Evolutionary conservation across 2,329 filamentous ascomycete species (phyloP).

Genomic region (Fusarium sp.): DNA sequence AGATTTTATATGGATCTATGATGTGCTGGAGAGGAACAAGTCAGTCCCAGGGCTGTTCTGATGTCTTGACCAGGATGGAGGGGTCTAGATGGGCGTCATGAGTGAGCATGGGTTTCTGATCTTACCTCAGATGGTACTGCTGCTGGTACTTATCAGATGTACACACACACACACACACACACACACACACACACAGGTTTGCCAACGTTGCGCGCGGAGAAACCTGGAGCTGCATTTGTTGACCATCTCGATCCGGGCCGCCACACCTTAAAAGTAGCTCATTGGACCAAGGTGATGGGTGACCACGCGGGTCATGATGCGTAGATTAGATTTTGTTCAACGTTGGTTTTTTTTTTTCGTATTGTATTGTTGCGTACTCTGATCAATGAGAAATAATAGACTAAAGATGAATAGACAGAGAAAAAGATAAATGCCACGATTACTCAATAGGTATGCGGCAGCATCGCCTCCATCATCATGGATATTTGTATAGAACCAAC

Average conservation of each 20-base stretch:
- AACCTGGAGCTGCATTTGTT: constrained; percentile 2
- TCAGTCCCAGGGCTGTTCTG: background rate
- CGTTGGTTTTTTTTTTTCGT: background rate
- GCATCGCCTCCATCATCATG: constrained; percentile 24
- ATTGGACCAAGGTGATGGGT: constrained; percentile 17
- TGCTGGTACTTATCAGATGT: background rate
- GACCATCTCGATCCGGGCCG: constrained; percentile 39
- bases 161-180: background rate
- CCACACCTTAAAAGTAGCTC: constrained; percentile 20
- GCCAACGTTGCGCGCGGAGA: constrained; percentile 9
- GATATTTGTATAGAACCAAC: background rate
- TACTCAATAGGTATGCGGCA: constrained; percentile 2
- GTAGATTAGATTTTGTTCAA: constrained; percentile 33
- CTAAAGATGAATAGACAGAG: background rate
- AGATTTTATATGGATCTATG: background rate
- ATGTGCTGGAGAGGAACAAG: background rate
- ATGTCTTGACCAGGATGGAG: background rate
- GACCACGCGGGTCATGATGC: constrained; percentile 35
- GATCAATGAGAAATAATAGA: background rate
- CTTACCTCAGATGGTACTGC: background rate
- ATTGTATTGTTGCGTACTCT: background rate
- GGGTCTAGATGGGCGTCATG: constrained; percentile 16
- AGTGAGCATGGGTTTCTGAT: background rate
- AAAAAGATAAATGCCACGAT: background rate
- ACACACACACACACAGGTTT: background rate